These are phyloP conservation scores for Phalaenopsis hybrid DNA, from an alignment of 116 monocot genomes.

Conservation along the genomic window DNA sequence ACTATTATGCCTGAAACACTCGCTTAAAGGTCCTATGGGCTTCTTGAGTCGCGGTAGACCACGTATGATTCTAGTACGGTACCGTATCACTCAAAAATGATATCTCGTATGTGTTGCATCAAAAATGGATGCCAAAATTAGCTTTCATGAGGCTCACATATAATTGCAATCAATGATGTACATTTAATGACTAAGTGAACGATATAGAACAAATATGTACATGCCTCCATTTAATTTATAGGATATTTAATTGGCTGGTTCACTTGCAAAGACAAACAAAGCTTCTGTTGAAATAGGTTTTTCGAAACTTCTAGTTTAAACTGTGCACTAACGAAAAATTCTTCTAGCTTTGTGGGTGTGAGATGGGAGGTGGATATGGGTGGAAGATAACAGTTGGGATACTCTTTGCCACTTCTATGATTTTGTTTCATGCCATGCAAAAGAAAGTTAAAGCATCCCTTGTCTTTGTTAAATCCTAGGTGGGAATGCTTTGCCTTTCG, in stretches of 20 bases:
- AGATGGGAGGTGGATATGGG: neutral
- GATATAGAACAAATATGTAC: neutral
- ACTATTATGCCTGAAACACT: no score
- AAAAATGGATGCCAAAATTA: no score
- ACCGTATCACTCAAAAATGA: no score
- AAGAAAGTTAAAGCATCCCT: no score
- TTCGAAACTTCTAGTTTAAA: neutral
- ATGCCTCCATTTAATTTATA: neutral
- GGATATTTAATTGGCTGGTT: neutral
- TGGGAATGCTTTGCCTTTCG: neutral
- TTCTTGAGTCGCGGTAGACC: no score
- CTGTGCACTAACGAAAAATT: neutral
- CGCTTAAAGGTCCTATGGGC: no score
- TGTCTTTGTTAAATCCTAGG: neutral
- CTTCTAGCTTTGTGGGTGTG: neutral
- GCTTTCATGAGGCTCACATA: no score
- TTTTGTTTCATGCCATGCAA: no score
- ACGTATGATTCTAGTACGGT: no score
- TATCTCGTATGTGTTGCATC: no score
- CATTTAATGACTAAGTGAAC: neutral
- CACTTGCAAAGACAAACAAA: neutral
- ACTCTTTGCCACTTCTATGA: no score
- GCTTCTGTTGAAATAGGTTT: neutral
- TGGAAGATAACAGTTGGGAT: neutral
- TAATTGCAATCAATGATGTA: no score